Percentiles rank a stretch among this genome's conserved stretches.
Evolutionary conservation across 2,329 filamentous ascomycete genomes (phyloP).

Genomic region (Paracoccidioides lutzii): DNA sequence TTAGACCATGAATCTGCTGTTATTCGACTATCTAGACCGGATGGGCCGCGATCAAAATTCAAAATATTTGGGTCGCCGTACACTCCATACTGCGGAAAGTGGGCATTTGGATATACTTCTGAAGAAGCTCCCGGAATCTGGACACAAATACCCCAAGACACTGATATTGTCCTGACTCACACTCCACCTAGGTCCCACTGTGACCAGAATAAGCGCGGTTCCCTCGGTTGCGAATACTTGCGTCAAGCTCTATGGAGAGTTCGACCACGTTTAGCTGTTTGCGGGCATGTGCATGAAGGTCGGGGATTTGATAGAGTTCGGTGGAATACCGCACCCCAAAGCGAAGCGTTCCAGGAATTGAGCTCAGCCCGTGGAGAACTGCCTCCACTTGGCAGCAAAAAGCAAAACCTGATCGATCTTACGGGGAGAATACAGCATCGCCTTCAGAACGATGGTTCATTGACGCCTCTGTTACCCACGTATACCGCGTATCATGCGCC

Average conservation of each 20-base stretch:
- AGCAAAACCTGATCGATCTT: slow-evolving; percentile 42
- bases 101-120: slow-evolving; percentile 45
- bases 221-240: slow-evolving; percentile 40
- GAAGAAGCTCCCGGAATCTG: slow-evolving; percentile 34
- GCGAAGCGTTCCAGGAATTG: slow-evolving; percentile 1
- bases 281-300: slow-evolving; percentile 47
- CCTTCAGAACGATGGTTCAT: slow-evolving; percentile 21
- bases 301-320: slow-evolving; percentile 40
- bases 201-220: slow-evolving; percentile 26
- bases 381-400: slow-evolving; percentile 39
- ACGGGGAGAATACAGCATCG: slow-evolving; percentile 28
- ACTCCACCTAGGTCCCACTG: slow-evolving; percentile 40
- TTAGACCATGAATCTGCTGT: slow-evolving; percentile 37
- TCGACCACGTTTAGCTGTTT: slow-evolving; percentile 41
- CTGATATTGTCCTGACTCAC: slow-evolving; percentile 45
- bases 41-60: slow-evolving; percentile 37
- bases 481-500: slow-evolving; percentile 1
- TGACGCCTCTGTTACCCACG: neutral
- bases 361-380: slow-evolving; percentile 14
- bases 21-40: slow-evolving; percentile 32
- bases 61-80: slow-evolving; percentile 48
- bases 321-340: slow-evolving; percentile 27
- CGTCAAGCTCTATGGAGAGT: slow-evolving; percentile 32
- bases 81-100: slow-evolving; percentile 35
- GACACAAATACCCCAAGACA: slow-evolving; percentile 37